phyloP scores from a whole-genome alignment of 768 basidiomycete genomes.

The Boletus edulis region DNA sequence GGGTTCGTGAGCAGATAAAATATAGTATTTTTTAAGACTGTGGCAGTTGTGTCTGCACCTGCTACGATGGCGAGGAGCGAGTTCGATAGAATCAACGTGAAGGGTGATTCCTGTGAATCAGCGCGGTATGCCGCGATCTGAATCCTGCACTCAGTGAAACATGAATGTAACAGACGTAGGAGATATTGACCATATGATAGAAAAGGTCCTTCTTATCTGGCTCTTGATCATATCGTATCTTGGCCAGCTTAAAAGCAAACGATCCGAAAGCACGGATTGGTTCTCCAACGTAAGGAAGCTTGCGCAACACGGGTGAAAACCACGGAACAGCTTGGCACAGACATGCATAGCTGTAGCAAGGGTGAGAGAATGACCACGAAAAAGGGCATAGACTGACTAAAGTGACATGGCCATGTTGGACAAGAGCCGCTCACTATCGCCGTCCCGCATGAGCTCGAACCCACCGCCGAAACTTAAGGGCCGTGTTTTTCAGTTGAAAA shows the following conservation, averaged over 20 bases:
- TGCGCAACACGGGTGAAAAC: constrained; percentile 22
- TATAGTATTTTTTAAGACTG: constrained; percentile 37
- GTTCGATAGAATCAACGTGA: constrained; percentile 34
- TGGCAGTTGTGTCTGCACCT: constrained; percentile 49
- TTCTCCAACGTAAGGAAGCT: constrained; percentile 32
- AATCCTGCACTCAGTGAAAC: constrained; percentile 3
- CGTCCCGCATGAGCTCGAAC: constrained; percentile 36
- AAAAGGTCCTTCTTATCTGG: constrained; percentile 31
- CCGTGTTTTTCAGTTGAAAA: background rate
- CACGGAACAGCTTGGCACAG: constrained; percentile 23
- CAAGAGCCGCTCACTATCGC: constrained; percentile 34
- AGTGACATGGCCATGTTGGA: constrained; percentile 28
- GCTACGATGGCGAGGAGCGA: constrained; percentile 40
- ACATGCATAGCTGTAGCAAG: constrained; percentile 7
- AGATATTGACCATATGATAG: constrained; percentile 40
- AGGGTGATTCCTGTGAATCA: constrained; percentile 25
- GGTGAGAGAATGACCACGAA: constrained; percentile 4
- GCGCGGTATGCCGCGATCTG: constrained; percentile 27
- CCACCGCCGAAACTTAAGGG: constrained; percentile 36
- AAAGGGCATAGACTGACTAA: constrained; percentile 18
- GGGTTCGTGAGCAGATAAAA: constrained; percentile 42
- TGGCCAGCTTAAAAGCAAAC: constrained; percentile 27
- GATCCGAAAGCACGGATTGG: constrained; percentile 27
- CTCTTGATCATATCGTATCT: constrained; percentile 20
- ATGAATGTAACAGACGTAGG: background rate